Percentiles rank a stretch among this genome's conserved stretches.
Evolutionary conservation across 2,329 filamentous ascomycete species (phyloP).

Genomic region (Magnaporthales sp.): DNA sequence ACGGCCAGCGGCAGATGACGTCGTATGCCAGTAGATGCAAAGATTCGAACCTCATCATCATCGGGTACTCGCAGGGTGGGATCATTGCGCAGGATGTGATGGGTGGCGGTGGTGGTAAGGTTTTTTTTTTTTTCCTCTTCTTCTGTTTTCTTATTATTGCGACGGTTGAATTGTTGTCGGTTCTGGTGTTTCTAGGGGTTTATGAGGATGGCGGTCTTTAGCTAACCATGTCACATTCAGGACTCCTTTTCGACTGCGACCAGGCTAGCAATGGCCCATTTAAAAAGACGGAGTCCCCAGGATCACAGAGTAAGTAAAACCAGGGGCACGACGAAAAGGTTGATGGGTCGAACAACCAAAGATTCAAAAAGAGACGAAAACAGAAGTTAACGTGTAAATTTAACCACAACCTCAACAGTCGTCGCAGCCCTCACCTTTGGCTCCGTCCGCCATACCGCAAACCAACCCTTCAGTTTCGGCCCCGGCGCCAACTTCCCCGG

Average conservation of each 20-base stretch:
- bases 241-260: background rate
- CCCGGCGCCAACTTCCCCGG: conserved; percentile 16
- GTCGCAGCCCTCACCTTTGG: conserved; percentile 25
- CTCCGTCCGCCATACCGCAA: conserved; percentile 23
- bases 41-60: conserved; percentile 28
- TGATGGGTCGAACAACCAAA: background rate
- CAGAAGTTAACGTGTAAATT: background rate
- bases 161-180: background rate
- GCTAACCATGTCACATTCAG: background rate
- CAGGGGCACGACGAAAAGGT: no score
- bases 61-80: conserved; percentile 31
- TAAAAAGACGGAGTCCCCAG: background rate
- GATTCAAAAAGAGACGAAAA: background rate
- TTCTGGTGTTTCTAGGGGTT: background rate
- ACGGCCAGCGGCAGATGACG: conserved; percentile 27
- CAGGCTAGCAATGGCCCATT: background rate
- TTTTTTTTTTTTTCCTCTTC: background rate
- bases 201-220: background rate
- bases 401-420: conserved; percentile 13
- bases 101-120: conserved; percentile 22
- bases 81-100: conserved; percentile 28
- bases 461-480: conserved; percentile 24
- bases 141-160: background rate
- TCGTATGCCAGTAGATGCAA: conserved; percentile 30
- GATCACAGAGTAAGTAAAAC: background rate